phyloP scores from a whole-genome alignment of 768 basidiomycete species.

The Russula brevipes region DNA sequence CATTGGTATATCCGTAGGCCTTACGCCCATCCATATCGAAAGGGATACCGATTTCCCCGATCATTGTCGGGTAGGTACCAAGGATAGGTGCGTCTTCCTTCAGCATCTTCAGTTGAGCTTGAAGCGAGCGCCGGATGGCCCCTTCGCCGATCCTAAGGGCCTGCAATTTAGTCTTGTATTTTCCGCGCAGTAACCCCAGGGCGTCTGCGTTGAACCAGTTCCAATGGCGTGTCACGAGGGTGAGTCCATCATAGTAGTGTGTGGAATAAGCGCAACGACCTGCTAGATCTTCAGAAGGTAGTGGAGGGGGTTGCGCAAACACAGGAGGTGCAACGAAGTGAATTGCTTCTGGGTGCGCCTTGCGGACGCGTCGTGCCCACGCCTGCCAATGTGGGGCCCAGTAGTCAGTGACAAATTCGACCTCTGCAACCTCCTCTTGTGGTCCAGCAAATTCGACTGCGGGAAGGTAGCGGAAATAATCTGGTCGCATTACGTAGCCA shows the following conservation, averaged over 20 bases:
- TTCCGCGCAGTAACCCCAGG: conserved; percentile 82
- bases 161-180: conserved; percentile 60
- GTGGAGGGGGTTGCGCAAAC: conserved; percentile 68
- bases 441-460: conserved; percentile 20
- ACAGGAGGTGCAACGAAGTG: conserved; percentile 91
- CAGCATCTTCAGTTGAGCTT: conserved; percentile 76
- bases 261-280: conserved; percentile 70
- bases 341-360: conserved; percentile 74
- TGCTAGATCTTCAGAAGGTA: conserved; percentile 50
- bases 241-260: conserved; percentile 95
- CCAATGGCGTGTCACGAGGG: conserved; percentile 89
- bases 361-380: conserved; percentile 55
- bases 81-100: conserved; percentile 67
- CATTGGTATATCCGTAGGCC: conserved; percentile 74
- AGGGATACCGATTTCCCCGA: conserved; percentile 94
- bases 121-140: conserved; percentile 75
- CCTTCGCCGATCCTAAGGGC: conserved; percentile 78
- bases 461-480: conserved; percentile 65
- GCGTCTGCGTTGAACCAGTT: conserved; percentile 96
- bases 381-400: conserved; percentile 67
- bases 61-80: conserved; percentile 76
- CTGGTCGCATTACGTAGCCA: conserved; percentile 58
- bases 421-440: conserved; percentile 35
- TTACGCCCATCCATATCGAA: conserved; percentile 89
- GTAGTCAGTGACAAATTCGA: conserved; percentile 72